Evolutionary conservation across 2,329 filamentous ascomycete species (phyloP), one percentile per base, ranked within the genome.

Genomic region (Pseudogymnoascus sp.): DNA sequence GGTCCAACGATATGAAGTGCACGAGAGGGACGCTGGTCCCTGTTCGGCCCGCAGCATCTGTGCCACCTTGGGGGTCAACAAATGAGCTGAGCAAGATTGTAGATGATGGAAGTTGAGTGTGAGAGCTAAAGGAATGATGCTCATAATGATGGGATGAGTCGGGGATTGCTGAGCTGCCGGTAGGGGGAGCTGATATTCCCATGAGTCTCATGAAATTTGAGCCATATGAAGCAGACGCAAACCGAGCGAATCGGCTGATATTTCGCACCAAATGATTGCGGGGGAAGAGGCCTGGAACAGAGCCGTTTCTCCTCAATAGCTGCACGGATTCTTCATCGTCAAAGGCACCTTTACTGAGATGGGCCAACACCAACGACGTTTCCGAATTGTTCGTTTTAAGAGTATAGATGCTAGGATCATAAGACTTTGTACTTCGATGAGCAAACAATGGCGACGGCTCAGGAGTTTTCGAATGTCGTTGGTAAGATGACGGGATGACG

Each of bases 221-320:
- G 0, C 86, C 85, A 62, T 89, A 88, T 0, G 84, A 84, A 0
- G 86, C 85, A 1, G 85, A 87, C 1, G 85, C 84, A 68, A 86
- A 88, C 2, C 83, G 80, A 76, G 88, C 86, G 65, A 87, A 88
- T 36, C 85, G 78, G 2, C 81, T 81, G 25, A 88, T 83, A 68
- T 87, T 88, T 33, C 80, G 78, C 8, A 87, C 75, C 6, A 88
- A 75, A 66, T 86, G 85, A 33, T 79, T 79, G 4, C 77, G 73
- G 0, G 86, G 86, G 59, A 87, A 88, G 58, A 84, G 79, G 0
- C 83, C 83, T 35, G 81, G 78, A 1, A 86, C 77, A 55, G 76
- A 78, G 0, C 85, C 84, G 1, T 81, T 81, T 31, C 68, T 65
- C 31, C 66, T 67, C n/a, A 74, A 60, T n/a, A 59, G 59, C 25